A percentile compares a stretch with the other conserved stretches of the same genome.
Conservation (phyloP, 179 eudicot species). For the Beta corolliflora region DNA sequence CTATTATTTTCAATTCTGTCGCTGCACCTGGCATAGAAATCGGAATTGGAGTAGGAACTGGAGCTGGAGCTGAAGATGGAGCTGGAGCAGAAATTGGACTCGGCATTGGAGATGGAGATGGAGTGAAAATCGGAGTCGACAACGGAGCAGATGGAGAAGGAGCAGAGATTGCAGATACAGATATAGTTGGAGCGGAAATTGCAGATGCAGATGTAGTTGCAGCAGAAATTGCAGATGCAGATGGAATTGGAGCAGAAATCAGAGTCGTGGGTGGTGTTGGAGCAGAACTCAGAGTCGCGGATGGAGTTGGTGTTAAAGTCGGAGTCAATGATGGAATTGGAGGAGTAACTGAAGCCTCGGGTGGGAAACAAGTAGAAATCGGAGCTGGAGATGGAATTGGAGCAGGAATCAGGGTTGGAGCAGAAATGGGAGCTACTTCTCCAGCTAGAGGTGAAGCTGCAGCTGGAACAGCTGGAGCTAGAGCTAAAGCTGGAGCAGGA, state of each 20-base stretch:
- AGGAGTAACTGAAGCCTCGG: background rate
- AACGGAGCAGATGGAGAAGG: background rate
- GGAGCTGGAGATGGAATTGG: background rate
- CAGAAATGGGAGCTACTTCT: background rate
- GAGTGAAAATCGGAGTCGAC: background rate
- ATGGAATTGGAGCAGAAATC: background rate
- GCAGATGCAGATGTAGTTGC: background rate
- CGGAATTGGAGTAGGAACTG: background rate
- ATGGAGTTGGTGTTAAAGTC: background rate
- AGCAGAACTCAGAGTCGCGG: background rate
- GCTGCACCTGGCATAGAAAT: background rate
- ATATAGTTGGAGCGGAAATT: background rate
- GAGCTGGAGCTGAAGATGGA: background rate
- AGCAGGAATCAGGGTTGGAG: background rate
- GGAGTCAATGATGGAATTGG: background rate
- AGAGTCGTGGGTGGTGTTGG: background rate
- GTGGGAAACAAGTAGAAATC: background rate
- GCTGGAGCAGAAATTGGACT: background rate
- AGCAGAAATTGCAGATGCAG: background rate
- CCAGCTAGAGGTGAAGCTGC: background rate
- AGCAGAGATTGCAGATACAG: background rate
- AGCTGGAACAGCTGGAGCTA: background rate
- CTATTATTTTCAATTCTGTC: constrained; percentile 22
- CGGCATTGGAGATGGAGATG: background rate
- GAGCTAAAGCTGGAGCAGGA: background rate